A percentile compares a stretch with the other conserved stretches of the same genome.
Evolutionary conservation across 208 protist species (phyloP).

Genomic region (Sergeia podlipaevii): DNA sequence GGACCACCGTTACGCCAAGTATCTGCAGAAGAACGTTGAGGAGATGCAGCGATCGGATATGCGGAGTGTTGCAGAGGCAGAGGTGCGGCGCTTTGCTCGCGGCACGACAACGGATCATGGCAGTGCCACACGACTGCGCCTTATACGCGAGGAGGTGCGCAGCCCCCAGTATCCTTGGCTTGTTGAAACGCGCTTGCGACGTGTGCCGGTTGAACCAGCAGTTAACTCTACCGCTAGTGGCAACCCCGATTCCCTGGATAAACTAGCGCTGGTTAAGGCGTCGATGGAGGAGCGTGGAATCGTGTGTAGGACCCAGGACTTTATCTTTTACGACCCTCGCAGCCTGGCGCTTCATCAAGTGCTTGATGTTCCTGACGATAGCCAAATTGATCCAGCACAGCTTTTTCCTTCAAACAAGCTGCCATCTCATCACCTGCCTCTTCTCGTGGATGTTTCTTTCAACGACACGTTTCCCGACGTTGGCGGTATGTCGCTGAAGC

Average conservation of each 20-base stretch:
- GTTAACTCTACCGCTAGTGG: neutral
- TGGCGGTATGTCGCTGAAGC: constrained; percentile 34
- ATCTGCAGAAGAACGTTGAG: constrained; percentile 34
- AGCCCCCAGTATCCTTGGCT: constrained; percentile 5
- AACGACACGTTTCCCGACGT: constrained; percentile 69
- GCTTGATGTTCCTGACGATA: constrained; percentile 69
- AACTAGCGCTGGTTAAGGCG: constrained; percentile 32
- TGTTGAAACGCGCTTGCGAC: constrained; percentile 5
- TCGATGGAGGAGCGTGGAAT: constrained; percentile 29
- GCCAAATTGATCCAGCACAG: constrained; percentile 42
- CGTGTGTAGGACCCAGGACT: constrained; percentile 70
- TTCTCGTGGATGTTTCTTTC: constrained; percentile 81
- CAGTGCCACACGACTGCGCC: constrained; percentile 21
- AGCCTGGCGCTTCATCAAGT: constrained; percentile 74
- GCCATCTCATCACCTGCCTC: constrained; percentile 78
- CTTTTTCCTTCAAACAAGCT: constrained; percentile 61
- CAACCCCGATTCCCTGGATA: constrained; percentile 7
- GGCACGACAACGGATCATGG: constrained; percentile 20
- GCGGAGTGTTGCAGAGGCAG: constrained; percentile 28
- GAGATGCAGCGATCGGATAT: constrained; percentile 28
- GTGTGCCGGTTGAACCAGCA: neutral
- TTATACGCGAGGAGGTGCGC: constrained; percentile 19
- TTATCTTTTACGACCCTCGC: constrained; percentile 78
- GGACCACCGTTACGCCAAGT: constrained; percentile 22
- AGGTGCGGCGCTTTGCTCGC: constrained; percentile 29